These are phyloP conservation scores for Drechslera avenae DNA, from an alignment of 2,329 filamentous ascomycete genomes.

Conservation along the genomic window DNA sequence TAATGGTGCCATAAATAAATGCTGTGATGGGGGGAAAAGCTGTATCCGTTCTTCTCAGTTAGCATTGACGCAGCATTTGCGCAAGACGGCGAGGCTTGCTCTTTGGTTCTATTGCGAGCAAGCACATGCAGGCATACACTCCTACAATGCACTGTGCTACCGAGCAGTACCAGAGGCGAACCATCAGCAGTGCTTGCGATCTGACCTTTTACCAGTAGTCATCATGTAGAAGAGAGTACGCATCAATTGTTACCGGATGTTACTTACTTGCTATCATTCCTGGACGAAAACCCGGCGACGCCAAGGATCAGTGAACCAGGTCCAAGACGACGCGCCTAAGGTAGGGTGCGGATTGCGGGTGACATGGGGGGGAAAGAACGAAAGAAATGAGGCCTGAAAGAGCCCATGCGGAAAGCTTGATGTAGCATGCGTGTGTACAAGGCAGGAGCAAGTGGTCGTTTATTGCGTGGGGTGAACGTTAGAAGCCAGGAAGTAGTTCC, in stretches of 20 bases:
- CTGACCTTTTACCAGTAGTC: constrained; percentile 45
- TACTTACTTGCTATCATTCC: constrained; percentile 9
- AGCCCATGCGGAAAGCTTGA: constrained; percentile 2
- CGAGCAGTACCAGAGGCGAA: constrained; percentile 18
- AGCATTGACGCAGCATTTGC: constrained; percentile 32
- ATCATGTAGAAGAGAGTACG: constrained; percentile 20
- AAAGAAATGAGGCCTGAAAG: background rate
- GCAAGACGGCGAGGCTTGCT: constrained; percentile 28
- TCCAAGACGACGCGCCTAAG: constrained; percentile 1
- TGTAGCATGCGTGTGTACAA: background rate
- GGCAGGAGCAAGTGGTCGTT: background rate
- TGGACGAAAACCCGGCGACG: background rate
- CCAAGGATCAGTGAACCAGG: background rate
- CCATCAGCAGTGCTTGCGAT: constrained; percentile 31
- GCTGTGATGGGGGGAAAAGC: background rate
- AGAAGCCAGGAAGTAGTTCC: background rate
- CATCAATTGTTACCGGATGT: background rate
- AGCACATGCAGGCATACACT: constrained; percentile 9
- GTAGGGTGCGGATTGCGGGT: constrained; percentile 1
- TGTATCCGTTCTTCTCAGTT: constrained; percentile 31
- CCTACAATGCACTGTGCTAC: constrained; percentile 9
- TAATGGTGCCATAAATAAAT: background rate
- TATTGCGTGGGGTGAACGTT: background rate
- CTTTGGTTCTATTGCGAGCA: constrained; percentile 8
- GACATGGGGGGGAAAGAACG: background rate